Evolutionary conservation across 2,329 filamentous ascomycete species (phyloP).

Genomic region (Colletotrichum gigasporum): DNA sequence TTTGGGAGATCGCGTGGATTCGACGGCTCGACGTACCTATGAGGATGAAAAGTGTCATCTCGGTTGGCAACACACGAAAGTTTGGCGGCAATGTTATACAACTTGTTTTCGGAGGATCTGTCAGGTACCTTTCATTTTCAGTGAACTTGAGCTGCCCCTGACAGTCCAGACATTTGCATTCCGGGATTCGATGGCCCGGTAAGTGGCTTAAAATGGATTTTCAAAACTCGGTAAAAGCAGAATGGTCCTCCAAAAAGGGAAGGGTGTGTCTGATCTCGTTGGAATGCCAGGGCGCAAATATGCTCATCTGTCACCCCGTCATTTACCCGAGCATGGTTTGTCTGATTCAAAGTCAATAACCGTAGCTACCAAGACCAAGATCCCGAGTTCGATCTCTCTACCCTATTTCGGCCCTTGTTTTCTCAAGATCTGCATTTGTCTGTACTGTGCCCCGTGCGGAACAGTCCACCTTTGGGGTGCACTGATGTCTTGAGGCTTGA

Average conservation of each 20-base stretch:
- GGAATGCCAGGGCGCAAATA: conserved; percentile 5
- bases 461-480: too few species aligned
- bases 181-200: not conserved
- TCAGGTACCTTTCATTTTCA: not conserved
- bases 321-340: not conserved
- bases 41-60: too few species aligned
- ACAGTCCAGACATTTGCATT: conserved; percentile 7
- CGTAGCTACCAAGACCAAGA: not conserved
- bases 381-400: not conserved
- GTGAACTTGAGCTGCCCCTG: not conserved
- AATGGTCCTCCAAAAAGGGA: not conserved
- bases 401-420: too few species aligned
- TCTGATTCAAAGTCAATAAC: not conserved
- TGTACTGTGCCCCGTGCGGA: too few species aligned
- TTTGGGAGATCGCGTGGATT: too few species aligned
- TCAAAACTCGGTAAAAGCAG: not conserved
- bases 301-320: not conserved
- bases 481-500: too few species aligned
- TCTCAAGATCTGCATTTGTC: too few species aligned
- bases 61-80: too few species aligned
- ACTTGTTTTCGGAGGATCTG: not conserved
- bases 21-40: too few species aligned
- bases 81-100: too few species aligned
- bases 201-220: not conserved
- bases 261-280: not conserved